A percentile compares a stretch with the other conserved stretches of the same genome.
These are phyloP conservation scores for Yueomyces sinensis DNA, from an alignment of 805 yeast genomes.

Conservation along the genomic window DNA sequence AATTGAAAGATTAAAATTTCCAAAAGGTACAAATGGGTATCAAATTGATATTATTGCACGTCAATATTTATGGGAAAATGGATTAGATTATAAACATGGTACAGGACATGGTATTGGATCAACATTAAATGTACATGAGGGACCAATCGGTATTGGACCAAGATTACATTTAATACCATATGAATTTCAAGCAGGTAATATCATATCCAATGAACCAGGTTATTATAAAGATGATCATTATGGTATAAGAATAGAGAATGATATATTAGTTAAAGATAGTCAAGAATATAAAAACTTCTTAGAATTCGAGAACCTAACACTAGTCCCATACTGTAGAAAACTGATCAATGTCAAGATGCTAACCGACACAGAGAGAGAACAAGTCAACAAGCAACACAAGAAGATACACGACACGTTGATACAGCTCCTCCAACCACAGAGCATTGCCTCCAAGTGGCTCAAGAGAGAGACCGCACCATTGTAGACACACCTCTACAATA, in stretches of 20 bases:
- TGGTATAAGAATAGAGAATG: slow-evolving; percentile 86
- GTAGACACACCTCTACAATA: too few species aligned
- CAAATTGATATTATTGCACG: slow-evolving; percentile 75
- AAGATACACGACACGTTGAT: slow-evolving; percentile 40
- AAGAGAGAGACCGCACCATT: slow-evolving; percentile 44
- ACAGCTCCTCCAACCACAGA: slow-evolving; percentile 40
- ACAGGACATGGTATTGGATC: slow-evolving; percentile 98
- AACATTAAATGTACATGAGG: slow-evolving; percentile 85
- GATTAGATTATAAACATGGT: slow-evolving; percentile 84
- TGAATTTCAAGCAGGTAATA: slow-evolving; percentile 53
- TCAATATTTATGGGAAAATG: slow-evolving; percentile 67
- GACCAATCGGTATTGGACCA: slow-evolving; percentile 73
- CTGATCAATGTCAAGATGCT: slow-evolving; percentile 53
- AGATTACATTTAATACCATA: slow-evolving; percentile 34
- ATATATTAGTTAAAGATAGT: slow-evolving; percentile 41
- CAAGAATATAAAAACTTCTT: slow-evolving; percentile 36
- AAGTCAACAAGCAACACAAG: slow-evolving; percentile 59
- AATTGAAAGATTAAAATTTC: slow-evolving; percentile 68
- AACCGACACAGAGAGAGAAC: slow-evolving; percentile 43
- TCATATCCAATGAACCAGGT: slow-evolving; percentile 90
- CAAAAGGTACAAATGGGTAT: slow-evolving; percentile 61
- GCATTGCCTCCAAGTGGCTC: slow-evolving; percentile 59
- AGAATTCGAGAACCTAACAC: slow-evolving; percentile 72
- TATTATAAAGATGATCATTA: slow-evolving; percentile 79
- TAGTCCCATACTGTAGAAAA: slow-evolving; percentile 71